These are phyloP conservation scores for Purpureocillium lavendulum DNA, from an alignment of 2,329 filamentous ascomycete genomes.

Conservation along the genomic window DNA sequence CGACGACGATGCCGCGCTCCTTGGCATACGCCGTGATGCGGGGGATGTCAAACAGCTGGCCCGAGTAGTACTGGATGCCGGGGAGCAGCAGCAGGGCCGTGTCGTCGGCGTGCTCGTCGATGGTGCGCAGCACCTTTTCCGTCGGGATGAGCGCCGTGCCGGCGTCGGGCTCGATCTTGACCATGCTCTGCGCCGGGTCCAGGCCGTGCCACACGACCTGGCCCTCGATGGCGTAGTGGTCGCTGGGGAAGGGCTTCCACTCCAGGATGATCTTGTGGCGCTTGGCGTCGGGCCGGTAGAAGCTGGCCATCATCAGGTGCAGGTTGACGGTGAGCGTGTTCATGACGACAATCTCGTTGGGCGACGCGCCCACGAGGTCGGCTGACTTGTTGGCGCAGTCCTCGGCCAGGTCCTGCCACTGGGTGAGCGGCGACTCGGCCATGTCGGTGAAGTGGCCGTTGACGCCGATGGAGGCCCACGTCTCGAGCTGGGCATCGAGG, in stretches of 20 bases:
- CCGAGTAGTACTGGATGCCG: slow-evolving; percentile 87
- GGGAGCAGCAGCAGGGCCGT: slow-evolving; percentile 74
- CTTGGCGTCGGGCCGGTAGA: slow-evolving; percentile 61
- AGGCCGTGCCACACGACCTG: slow-evolving; percentile 67
- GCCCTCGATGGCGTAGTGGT: slow-evolving; percentile 77
- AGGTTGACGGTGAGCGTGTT: slow-evolving; percentile 77
- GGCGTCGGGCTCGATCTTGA: slow-evolving; percentile 61
- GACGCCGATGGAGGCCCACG: slow-evolving; percentile 79
- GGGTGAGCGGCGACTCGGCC: slow-evolving; percentile 56
- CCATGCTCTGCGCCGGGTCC: slow-evolving; percentile 58
- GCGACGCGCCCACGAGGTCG: slow-evolving; percentile 64
- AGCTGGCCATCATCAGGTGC: slow-evolving; percentile 75
- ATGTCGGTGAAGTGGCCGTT: slow-evolving; percentile 72
- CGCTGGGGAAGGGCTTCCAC: slow-evolving; percentile 82
- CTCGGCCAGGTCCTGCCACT: slow-evolving; percentile 75
- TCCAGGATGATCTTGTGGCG: slow-evolving; percentile 79
- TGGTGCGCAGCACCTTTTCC: slow-evolving; percentile 60
- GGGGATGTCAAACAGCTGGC: slow-evolving; percentile 77
- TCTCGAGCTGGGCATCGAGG: slow-evolving; percentile 65
- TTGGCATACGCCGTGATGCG: slow-evolving; percentile 72
- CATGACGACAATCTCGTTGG: slow-evolving; percentile 77
- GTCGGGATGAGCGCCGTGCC: slow-evolving; percentile 56
- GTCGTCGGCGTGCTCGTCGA: slow-evolving; percentile 64
- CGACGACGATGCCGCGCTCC: slow-evolving; percentile 60
- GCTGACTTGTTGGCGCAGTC: slow-evolving; percentile 62